Conservation (phyloP, 2,329 filamentous ascomycete genomes). For the Colletotrichum viniferum region DNA sequence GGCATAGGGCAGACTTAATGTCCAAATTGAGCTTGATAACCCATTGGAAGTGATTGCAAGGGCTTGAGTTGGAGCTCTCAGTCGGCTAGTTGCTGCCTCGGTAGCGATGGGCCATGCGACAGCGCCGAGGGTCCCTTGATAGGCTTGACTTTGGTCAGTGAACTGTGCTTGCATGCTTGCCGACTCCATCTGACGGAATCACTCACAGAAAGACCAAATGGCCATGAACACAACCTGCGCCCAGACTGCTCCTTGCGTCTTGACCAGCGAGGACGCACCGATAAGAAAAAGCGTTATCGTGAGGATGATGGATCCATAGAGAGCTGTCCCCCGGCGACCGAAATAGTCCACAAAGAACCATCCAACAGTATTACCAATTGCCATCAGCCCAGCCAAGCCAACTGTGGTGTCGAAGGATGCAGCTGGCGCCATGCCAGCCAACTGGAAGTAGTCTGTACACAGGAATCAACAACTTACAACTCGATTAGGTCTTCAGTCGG, state of each 20-base stretch:
- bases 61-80: constrained; percentile 27
- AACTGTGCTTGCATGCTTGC: constrained; percentile 14
- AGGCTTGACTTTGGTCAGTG: neutral
- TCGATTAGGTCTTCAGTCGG: no score
- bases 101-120: neutral
- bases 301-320: neutral
- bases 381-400: neutral
- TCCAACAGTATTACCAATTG: neutral
- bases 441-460: neutral
- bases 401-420: neutral
- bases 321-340: neutral
- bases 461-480: neutral
- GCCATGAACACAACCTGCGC: neutral
- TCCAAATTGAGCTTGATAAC: neutral
- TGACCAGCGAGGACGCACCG: neutral
- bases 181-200: neutral
- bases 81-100: neutral
- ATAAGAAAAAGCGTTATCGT: neutral
- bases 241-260: neutral
- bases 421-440: neutral
- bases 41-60: neutral
- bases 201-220: neutral
- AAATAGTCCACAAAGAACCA: neutral
- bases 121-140: neutral
- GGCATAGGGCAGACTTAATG: neutral